Evolutionary conservation across 495 filamentous ascomycete species (phyloP).

Genomic region (Penicillium canariense): DNA sequence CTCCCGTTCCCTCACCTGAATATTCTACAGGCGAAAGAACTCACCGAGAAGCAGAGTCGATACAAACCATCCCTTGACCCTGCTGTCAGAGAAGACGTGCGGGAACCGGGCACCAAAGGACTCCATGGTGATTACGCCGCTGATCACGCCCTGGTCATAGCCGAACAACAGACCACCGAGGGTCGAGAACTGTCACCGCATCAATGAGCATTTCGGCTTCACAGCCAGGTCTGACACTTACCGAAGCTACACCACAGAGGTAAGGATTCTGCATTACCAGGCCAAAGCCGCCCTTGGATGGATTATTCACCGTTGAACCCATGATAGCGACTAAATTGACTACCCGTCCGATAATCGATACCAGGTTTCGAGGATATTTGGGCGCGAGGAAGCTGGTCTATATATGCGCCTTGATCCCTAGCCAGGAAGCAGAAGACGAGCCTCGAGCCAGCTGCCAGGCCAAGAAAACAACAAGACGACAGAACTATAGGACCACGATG

Average conservation of each 20-base stretch:
- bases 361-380: not conserved
- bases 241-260: slow-evolving; percentile 41
- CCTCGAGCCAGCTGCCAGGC: not conserved
- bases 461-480: no score
- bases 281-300: slow-evolving; percentile 29
- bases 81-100: slow-evolving; percentile 57
- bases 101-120: slow-evolving; percentile 56
- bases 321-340: slow-evolving; percentile 10
- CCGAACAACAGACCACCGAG: slow-evolving; percentile 60
- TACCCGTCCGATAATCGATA: not conserved
- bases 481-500: slow-evolving; percentile 26
- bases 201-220: not conserved
- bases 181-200: slow-evolving; percentile 34
- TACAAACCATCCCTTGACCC: slow-evolving; percentile 74
- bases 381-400: not conserved
- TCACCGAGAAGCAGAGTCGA: slow-evolving; percentile 74
- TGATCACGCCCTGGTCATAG: slow-evolving; percentile 41
- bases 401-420: not conserved
- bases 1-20: not conserved
- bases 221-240: slow-evolving; percentile 14
- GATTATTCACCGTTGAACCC: slow-evolving; percentile 15
- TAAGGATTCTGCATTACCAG: slow-evolving; percentile 40
- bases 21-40: not conserved
- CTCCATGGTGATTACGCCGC: slow-evolving; percentile 45
- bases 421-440: not conserved